Evolutionary conservation across 2,329 filamentous ascomycete species (phyloP), one percentile per base, ranked within the genome.

Genomic region (Xylariaceae sp.): DNA sequence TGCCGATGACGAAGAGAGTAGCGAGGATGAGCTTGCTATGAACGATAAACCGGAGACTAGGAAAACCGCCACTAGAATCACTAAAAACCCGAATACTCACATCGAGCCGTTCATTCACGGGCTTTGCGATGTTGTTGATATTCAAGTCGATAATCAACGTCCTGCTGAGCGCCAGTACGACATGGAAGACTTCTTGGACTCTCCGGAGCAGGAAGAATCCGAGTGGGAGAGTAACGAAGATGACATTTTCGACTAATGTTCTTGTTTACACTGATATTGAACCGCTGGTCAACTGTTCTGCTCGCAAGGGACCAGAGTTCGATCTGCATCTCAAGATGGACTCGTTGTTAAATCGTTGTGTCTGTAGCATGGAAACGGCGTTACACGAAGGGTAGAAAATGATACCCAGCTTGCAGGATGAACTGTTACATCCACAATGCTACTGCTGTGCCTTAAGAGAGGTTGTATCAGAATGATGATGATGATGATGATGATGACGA

Each of bases 111-210:
- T 75, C 49, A 68, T 85, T 22, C 87, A 91, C 53, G 86, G 86
- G 1, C 75, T 85, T 56, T 92, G 87, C 61, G 76, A 83, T 38
- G 75, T 82, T 6, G 86, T 91, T 15, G 80, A 87, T 52, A 77
- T 91, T 39, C 73, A 81, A 40, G 84, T 91, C 57, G 88, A 91
- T 66, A 91, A 91, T 63, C 80, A 88, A 62, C 84, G 89, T 52
- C 83, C 84, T 5, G 76, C 76, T 2, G 87, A 90, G 68, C 71
- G 78, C 19, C 82, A 86, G 53, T 88, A 78, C 55, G 77, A 77
- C 18, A 88, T 90, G 73, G 81, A 78, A 1, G 87, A 92, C 63
- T 91, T 92, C 58, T 66, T 88, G 12, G 68, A 87, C 67, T 66
- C 65, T 1, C 69, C 73, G 22, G 33, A 36, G 15, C 12, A 12